A percentile compares a stretch with the other conserved stretches of the same genome.
phyloP scores from a whole-genome alignment of 2,329 filamentous ascomycete genomes.

The Diaporthe vaccinii region DNA sequence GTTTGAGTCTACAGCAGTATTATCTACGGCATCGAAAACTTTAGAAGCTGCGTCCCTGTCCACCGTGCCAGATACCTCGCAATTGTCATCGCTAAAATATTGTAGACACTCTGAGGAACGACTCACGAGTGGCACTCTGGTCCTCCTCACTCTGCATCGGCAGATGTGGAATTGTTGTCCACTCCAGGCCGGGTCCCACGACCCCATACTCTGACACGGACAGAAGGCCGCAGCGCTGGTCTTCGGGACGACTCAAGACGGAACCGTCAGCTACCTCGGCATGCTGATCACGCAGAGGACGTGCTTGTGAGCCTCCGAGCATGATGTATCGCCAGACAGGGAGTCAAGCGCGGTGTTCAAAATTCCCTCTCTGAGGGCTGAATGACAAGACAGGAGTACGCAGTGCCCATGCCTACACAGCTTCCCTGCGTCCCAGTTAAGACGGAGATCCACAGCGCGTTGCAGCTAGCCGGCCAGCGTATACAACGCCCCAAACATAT shows the following conservation, averaged over 20 bases:
- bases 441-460: not conserved
- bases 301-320: not conserved
- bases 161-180: not conserved
- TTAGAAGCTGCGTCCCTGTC: not conserved
- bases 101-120: not conserved
- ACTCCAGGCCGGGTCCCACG: not conserved
- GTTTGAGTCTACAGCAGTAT: not conserved
- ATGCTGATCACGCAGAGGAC: not conserved
- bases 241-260: not conserved
- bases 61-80: not conserved
- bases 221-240: not conserved
- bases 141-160: constrained; percentile 8
- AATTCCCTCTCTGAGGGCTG: not conserved
- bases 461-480: not conserved
- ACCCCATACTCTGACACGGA: not conserved
- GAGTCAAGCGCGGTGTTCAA: not conserved
- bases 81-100: not conserved
- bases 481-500: not conserved
- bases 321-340: too few species aligned
- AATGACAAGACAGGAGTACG: not conserved
- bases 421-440: not conserved
- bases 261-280: not conserved
- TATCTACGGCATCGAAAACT: not conserved
- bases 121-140: not conserved
- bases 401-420: not conserved